Conservation (phyloP, 202 grass and related monocot genomes). For the Eragrostis tef region DNA sequence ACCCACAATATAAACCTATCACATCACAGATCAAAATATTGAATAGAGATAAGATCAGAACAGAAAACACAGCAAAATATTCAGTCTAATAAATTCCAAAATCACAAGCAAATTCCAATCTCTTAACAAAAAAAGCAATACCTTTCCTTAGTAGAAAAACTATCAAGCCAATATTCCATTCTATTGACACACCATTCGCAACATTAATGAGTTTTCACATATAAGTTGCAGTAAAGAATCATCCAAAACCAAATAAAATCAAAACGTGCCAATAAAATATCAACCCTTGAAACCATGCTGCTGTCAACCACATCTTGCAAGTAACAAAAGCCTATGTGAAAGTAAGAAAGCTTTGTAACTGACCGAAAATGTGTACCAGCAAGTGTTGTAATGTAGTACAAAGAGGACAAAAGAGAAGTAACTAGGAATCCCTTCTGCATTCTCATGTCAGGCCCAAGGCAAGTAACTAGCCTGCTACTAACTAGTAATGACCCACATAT, state of each 20-base stretch:
- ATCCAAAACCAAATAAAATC: not conserved
- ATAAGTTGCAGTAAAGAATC: not conserved
- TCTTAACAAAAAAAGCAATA: not conserved
- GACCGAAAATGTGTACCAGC: not conserved
- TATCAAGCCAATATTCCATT: constrained; percentile 17
- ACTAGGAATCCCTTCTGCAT: not conserved
- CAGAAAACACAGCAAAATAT: not conserved
- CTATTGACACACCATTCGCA: not conserved
- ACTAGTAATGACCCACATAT: not conserved
- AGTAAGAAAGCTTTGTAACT: constrained; percentile 27
- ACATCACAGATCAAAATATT: not conserved
- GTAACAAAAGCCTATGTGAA: not conserved
- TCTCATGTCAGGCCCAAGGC: not conserved
- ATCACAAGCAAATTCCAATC: constrained; percentile 18
- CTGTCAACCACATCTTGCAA: not conserved
- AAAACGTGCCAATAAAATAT: not conserved
- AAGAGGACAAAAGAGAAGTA: not conserved
- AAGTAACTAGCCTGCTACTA: not conserved
- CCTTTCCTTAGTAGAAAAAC: not conserved
- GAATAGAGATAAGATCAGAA: not conserved
- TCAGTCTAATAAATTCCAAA: not conserved
- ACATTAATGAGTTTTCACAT: not conserved
- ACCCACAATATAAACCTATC: not conserved
- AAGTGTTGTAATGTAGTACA: not conserved
- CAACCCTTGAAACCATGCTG: not conserved